Evolutionary conservation across 352 stramenopile genomes (phyloP), one percentile per base, ranked within the genome.

Genomic region (Pythium rishiriense): DNA sequence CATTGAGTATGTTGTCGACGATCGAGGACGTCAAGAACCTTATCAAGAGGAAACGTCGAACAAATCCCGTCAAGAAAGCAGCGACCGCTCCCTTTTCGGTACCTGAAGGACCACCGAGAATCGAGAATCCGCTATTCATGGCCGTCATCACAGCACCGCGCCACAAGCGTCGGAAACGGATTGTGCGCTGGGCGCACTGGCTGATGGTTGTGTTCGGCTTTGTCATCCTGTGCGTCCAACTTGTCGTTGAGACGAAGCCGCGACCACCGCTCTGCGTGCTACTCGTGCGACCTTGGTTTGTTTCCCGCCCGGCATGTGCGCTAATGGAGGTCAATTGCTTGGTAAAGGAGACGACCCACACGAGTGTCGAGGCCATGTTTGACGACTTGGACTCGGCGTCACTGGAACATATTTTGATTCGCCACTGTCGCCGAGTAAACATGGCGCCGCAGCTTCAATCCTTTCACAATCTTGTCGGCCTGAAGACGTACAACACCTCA

Each of bases 401-500:
- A 7, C 58, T 77, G 2, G 53, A 35, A 15, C 52, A 73, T 4
- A 49, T 86, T 17, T 53, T 72, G 7, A 62, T 86, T 15, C 72
- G 69, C 5, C 67, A 84, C 28, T 86, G 77, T 35, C 47, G 64
- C 0, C 47, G 28, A 8, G 37, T 86, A 9, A 65, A 73, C 21
- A 59, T 84, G 6, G 60, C 73, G 6, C 24, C 54, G 0, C 47
- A 43, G 14, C 26, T 84, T 0, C 46, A 69, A 2, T 17, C 63
- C 6, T 83, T 81, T 50, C 68, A 64, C 4, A 45, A 50, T 2
- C 55, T 86, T 2, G 51, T 79, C 21, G 53, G 69, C 1, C 28
- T 83, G 1, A 80, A 82, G 46, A 58, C 81, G 22, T 83, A 78
- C 59, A 84, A 83, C 45, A 73, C 73, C 4, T 81, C 72, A 8